phyloP scores from a whole-genome alignment of 2,329 filamentous ascomycete species.

The Zasmidium angulare region DNA sequence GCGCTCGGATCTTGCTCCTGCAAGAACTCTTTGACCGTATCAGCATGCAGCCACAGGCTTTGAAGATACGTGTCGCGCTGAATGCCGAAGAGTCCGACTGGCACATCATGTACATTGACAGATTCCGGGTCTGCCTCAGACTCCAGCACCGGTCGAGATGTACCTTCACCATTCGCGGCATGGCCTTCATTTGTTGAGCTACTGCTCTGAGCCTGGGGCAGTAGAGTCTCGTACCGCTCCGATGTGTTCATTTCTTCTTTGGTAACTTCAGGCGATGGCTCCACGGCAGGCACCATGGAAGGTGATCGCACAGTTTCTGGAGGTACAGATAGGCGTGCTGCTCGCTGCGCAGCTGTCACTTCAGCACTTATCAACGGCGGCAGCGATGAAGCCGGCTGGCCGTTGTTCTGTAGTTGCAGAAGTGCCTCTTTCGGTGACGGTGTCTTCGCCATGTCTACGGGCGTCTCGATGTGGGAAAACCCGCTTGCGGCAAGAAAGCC shows the following conservation, averaged over 20 bases:
- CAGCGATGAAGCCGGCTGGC: slow-evolving; percentile 23
- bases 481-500: not conserved
- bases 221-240: slow-evolving; percentile 34
- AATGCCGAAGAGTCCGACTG: slow-evolving; percentile 29
- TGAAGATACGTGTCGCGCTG: slow-evolving; percentile 35
- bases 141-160: not conserved
- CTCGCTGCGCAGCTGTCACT: slow-evolving; percentile 17
- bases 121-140: slow-evolving; percentile 16
- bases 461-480: slow-evolving; percentile 1
- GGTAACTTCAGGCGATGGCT: slow-evolving; percentile 25
- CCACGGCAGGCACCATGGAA: slow-evolving; percentile 34
- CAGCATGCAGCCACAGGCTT: slow-evolving; percentile 23
- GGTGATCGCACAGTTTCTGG: slow-evolving; percentile 32
- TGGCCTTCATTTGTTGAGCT: slow-evolving; percentile 3
- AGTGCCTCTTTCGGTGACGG: not conserved
- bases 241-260: slow-evolving; percentile 36
- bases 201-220: slow-evolving; percentile 26
- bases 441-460: too few species aligned
- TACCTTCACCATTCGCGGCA: slow-evolving; percentile 1
- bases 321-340: slow-evolving; percentile 8
- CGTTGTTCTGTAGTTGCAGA: not conserved
- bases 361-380: slow-evolving; percentile 23
- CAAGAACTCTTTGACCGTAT: slow-evolving; percentile 29
- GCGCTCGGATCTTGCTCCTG: slow-evolving; percentile 13
- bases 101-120: slow-evolving; percentile 25